Base-by-base conservation (phyloP, 106 monocot genomes). In the Platanthera guangdongensis region DNA sequence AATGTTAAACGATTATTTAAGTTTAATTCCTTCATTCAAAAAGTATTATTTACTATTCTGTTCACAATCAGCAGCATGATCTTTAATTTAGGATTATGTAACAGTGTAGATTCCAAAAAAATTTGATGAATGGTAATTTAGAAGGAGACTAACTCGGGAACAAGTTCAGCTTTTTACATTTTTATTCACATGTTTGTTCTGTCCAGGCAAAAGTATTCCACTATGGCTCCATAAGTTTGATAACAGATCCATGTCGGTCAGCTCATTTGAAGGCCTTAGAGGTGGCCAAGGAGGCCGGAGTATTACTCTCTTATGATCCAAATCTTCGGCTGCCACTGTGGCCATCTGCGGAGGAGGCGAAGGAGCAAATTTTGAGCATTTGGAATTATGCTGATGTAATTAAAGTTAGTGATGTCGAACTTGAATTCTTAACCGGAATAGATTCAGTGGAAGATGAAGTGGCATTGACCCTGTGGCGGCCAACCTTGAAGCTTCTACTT, bases 151-250 rank as follows among this genome's bases (percentile, higher is more conserved):
- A 13, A 53, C 13, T 8, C 13, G 52, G n/a, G 51, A 12, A 51
- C 21, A 21, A 53, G 28, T 64, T n/a, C 9, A 18, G 51, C 4
- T 72, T 12, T 46, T 69, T 16, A 47, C 25, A 70, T 5, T 15
- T 7, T 7, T 25, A 4, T 47, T 47, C 10, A 12, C 10, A 39
- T 32, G 30, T 70, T 70, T 77, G 39, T 39, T 39, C 28, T 50
- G 39, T 0, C 10, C 74, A 88, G 85, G 83, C 83, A 70, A 83
- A 80, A 69, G 83, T 82, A 51, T 85, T 89, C 76, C 88, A 89
- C 78, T 83, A 81, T 70, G 88, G 88, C 8, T 89, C 88, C 28
- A 89, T 89, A 72, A 89, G 88, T 54, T 79, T 89, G 51, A 89
- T 89, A 39, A 73, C 85, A 16, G 88, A 89, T 51, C 88, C 88